Percentiles rank a stretch among this genome's conserved stretches.
Evolutionary conservation across 2,329 filamentous ascomycete genomes (phyloP).

Genomic region (Ustulina deusta): DNA sequence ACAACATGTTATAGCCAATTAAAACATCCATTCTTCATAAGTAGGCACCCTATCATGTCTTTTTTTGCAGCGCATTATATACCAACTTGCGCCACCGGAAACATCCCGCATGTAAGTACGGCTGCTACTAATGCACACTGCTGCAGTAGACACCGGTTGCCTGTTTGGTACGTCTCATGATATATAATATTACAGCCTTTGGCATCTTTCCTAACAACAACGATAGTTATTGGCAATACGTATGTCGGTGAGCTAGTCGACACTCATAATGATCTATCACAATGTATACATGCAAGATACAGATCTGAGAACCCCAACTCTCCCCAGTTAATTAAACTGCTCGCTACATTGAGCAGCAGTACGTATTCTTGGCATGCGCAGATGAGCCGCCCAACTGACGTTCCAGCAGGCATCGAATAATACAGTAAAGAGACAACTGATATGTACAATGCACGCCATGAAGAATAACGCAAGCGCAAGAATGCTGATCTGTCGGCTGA

Average conservation of each 20-base stretch:
- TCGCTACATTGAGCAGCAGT: not conserved
- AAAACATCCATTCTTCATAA: not conserved
- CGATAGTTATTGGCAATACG: not conserved
- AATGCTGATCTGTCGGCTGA: not conserved
- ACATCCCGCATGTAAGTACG: not conserved
- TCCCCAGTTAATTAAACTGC: not conserved
- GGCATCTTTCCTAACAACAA: not conserved
- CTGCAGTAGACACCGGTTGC: not conserved
- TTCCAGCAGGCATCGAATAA: not conserved
- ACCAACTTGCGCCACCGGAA: not conserved
- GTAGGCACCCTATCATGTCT: not conserved
- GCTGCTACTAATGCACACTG: not conserved
- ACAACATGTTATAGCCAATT: not conserved
- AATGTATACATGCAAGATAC: not conserved
- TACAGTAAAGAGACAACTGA: slow-evolving; percentile 6
- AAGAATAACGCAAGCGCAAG: slow-evolving; percentile 22
- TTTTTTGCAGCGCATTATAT: not conserved
- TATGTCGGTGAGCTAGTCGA: slow-evolving; percentile 3
- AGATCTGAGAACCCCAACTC: not conserved
- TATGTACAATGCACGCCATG: slow-evolving; percentile 20
- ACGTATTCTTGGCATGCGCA: not conserved
- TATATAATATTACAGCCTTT: not conserved
- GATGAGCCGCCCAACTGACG: not conserved
- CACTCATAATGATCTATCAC: not conserved
- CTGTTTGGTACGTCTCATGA: not conserved